phyloP scores from a whole-genome alignment of 2,329 filamentous ascomycete species.

The Nemania sp. region DNA sequence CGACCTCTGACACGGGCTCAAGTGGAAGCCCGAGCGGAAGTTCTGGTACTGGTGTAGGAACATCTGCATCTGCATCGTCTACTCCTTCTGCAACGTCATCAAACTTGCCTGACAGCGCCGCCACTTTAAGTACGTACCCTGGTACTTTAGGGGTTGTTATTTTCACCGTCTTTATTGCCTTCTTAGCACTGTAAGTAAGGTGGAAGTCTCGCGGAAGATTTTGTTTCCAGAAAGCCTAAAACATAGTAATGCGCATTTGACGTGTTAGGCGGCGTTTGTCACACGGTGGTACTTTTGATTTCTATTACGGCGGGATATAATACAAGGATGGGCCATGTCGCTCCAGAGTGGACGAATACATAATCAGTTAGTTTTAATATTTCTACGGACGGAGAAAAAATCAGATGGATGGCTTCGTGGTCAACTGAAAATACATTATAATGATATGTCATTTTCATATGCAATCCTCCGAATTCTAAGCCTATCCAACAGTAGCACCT shows the following conservation, averaged over 20 bases:
- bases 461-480: too few relatives aligned
- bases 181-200: slow-evolving; percentile 49
- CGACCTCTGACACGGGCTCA: slow-evolving; percentile 5
- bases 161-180: slow-evolving; percentile 48
- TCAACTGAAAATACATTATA: too few relatives aligned
- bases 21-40: background rate
- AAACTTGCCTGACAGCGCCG: background rate
- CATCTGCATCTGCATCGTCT: background rate
- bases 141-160: slow-evolving; percentile 44
- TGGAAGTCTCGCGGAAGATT: background rate
- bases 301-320: background rate
- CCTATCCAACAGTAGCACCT: too few relatives aligned
- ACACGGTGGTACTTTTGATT: background rate
- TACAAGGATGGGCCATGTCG: background rate
- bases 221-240: background rate
- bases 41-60: slow-evolving; percentile 28
- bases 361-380: too few relatives aligned
- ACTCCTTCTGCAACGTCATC: background rate
- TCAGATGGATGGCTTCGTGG: too few relatives aligned
- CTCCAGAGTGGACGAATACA: too few relatives aligned
- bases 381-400: too few relatives aligned
- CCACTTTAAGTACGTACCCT: background rate
- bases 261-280: background rate
- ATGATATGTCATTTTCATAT: too few relatives aligned
- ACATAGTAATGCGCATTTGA: background rate